Conservation (phyloP, 257 asterid species). For the Plantago ovata region DNA sequence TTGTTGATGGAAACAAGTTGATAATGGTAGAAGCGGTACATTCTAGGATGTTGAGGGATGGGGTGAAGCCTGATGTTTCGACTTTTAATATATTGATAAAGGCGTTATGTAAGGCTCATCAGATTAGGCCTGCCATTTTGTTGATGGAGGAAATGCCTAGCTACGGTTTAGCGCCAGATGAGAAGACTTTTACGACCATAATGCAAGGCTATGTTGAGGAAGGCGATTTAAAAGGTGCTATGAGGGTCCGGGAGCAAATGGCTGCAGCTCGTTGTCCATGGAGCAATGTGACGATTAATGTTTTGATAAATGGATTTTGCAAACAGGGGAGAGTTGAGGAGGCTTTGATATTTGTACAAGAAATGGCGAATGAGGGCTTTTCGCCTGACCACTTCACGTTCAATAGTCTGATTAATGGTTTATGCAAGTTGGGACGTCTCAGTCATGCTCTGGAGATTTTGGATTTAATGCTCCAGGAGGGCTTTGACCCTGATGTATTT, state of each 20-base stretch:
- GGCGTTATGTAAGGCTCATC: constrained; percentile 87
- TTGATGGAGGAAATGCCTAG: constrained; percentile 91
- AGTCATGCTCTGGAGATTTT: constrained; percentile 70
- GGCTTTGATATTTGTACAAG: constrained; percentile 63
- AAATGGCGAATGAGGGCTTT: constrained; percentile 63
- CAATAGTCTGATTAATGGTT: constrained; percentile 73
- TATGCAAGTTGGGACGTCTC: constrained; percentile 77
- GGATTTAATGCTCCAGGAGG: constrained; percentile 81
- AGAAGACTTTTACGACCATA: constrained; percentile 77
- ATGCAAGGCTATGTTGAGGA: constrained; percentile 89
- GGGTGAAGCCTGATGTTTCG: constrained; percentile 66
- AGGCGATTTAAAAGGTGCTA: constrained; percentile 73
- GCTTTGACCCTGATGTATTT: constrained; percentile 73
- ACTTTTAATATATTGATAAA: constrained; percentile 82
- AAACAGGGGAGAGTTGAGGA: constrained; percentile 65
- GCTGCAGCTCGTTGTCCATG: constrained; percentile 50
- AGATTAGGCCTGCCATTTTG: constrained; percentile 84
- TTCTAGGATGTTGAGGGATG: constrained; percentile 52
- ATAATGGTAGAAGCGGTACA: constrained; percentile 72
- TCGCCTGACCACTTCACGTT: constrained; percentile 69
- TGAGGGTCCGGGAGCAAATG: constrained; percentile 83
- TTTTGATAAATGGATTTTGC: constrained; percentile 79
- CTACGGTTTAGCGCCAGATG: constrained; percentile 69
- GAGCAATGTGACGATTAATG: constrained; percentile 61
- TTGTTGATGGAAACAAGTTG: constrained; percentile 79